Percentiles rank a stretch among this genome's conserved stretches.
phyloP scores from a whole-genome alignment of 2,329 filamentous ascomycete genomes.

The Fusarium goolgardi region DNA sequence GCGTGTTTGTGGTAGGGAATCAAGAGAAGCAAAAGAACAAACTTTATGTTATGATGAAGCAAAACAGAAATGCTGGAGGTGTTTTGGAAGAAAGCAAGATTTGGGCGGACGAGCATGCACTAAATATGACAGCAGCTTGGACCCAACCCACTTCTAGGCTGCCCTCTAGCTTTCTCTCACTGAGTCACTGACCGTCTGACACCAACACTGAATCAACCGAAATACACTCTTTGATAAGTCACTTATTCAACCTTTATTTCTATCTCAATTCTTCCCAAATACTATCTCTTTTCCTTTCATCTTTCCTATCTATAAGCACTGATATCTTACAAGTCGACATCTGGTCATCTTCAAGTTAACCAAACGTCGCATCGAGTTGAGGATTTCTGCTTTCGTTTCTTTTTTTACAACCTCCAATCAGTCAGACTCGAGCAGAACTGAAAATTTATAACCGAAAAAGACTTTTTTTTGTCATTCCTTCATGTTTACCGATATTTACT shows the following conservation, averaged over 20 bases:
- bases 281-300: background rate
- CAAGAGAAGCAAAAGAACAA: background rate
- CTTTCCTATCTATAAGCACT: background rate
- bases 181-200: background rate
- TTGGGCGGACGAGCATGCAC: background rate
- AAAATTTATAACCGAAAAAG: background rate
- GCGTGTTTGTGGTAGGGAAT: background rate
- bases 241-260: background rate
- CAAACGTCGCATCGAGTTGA: conserved; percentile 2
- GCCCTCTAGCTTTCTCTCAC: background rate
- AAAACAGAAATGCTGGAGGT: background rate
- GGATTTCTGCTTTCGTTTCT: background rate
- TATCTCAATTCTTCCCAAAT: background rate
- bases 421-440: background rate
- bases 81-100: background rate
- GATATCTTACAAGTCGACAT: background rate
- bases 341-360: background rate
- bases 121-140: background rate
- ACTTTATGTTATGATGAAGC: background rate
- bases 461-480: background rate
- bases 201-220: background rate
- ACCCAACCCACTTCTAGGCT: background rate
- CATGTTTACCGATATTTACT: background rate
- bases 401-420: background rate
- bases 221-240: background rate